Base-by-base conservation (phyloP, 2,329 filamentous ascomycete genomes). In the Fusarium cyanostomum region DNA sequence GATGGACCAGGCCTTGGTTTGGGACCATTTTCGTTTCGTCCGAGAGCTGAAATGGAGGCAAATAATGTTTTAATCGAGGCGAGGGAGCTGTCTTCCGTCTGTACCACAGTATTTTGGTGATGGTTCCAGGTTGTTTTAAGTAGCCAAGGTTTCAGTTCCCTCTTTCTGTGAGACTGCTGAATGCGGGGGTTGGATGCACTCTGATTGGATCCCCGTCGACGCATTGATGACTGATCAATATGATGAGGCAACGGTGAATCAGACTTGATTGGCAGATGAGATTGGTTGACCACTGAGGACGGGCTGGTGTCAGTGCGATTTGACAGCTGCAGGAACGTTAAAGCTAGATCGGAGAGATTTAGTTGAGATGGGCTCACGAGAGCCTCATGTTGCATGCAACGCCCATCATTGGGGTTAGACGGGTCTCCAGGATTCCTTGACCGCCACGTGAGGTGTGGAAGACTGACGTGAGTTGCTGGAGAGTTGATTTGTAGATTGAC, bases 1-100 rank as follows among this genome's bases (percentile, higher is more conserved):
- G 79, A 68, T 89, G 87, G 8, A 89, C 83, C 35, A 89, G 78
- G 38, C 86, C 87, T 70, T 86, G 76, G 68, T 86, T 79, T 6
- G 87, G 87, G 42, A 86, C 75, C 87, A 90, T 90, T 24, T 68
- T 78, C 50, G 39, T 43, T 44, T 43, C 12, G 16, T 16, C 27
- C 12, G 33, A 35, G 13, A 16, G 27, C 13, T 35, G 34, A 44
- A 21, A 10, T 34, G 11, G 11, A 28, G 15, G 21, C 6, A 33
- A 24, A 24, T 34, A 18, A n/a, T 55, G 39, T 45, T 3, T 48
- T 31, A 21, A 21, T 24, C 38, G 16, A 28, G 16, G 21, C 16
- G 38, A 16, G 12, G 31, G 27, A 13, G 11, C 16, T 41, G 13
- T 35, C 18, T 27, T 30, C 13, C 24, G 45, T 26, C 18, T 60